Evolutionary conservation across 2,329 filamentous ascomycete genomes (phyloP), one percentile per base, ranked within the genome.

Genomic region (Fusarium napiforme): DNA sequence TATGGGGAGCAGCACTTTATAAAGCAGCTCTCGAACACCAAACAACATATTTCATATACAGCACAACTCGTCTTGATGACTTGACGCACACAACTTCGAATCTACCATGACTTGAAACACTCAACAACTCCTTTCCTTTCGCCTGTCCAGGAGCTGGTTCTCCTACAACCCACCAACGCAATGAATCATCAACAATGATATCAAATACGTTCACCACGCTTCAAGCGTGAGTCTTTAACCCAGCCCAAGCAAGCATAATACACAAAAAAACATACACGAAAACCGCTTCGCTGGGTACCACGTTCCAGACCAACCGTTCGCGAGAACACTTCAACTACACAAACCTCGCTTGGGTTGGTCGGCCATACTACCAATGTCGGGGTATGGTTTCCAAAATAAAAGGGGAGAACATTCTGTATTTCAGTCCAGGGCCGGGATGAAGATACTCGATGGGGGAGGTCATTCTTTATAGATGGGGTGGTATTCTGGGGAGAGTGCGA

Each of bases 121-220:
- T 42, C 26, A 5, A 59, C 64, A 11, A 47, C 19, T 11, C 34
- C 57, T 32, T 63, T 46, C 47, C 39, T 64, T 43, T 57, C 49
- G 30, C 64, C 43, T 49, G 16, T 59, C 30, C 47, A 42, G 42
- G 71, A 72, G 71, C 71, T 50, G 47, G 68, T n/a, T 21, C 67
- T 74, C 71, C 50, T 58, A 34, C 19, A 23, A 34, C 39, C 21
- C 18, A 34, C 60, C 34, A n/a, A 58, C 37, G 26, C 60, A 34
- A 69, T 21, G 50, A 58, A 37, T 65, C 32, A 47, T 32, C 4
- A 39, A 15, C 23, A 8, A 58, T 45, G 36, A 65, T 46, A 34
- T 10, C 26, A n/a, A 61, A 53, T 74, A 74, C 71, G 71, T 74
- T 65, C 60, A 62, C 64, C 56, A 40, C 68, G 71, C 64, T 69